Conservation (phyloP, 495 filamentous ascomycete species). For the Annulohypoxylon stygium region DNA sequence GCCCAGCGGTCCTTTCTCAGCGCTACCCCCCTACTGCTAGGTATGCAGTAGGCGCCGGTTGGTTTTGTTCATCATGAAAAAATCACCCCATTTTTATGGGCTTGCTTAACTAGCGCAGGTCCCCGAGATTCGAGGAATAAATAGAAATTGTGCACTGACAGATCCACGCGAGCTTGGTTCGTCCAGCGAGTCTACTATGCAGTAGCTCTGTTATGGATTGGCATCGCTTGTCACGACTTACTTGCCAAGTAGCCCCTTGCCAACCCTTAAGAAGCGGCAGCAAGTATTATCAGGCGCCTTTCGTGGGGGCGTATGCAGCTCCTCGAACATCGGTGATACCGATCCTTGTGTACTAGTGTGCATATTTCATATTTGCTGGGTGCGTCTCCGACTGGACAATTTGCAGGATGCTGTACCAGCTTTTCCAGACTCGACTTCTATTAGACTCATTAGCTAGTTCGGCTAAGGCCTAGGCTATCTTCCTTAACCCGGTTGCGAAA, state of each 20-base stretch:
- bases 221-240: conserved; percentile 19
- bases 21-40: neutral
- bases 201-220: conserved; percentile 23
- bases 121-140: conserved; percentile 46
- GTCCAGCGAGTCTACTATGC: conserved; percentile 4
- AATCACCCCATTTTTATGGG: conserved; percentile 49
- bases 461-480: conserved; percentile 32
- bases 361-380: conserved; percentile 1
- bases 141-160: conserved; percentile 30
- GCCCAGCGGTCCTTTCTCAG: conserved; percentile 1
- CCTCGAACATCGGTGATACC: conserved; percentile 32
- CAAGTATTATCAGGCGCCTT: conserved; percentile 32
- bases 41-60: conserved; percentile 1
- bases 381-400: conserved; percentile 33
- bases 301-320: conserved; percentile 19
- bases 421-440: conserved; percentile 28
- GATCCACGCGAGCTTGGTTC: conserved; percentile 40
- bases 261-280: conserved; percentile 17
- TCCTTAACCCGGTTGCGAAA: conserved; percentile 19
- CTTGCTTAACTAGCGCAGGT: conserved; percentile 42
- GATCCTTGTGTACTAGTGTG: conserved; percentile 20
- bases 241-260: conserved; percentile 25
- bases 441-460: conserved; percentile 14
- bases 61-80: conserved; percentile 26
- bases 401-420: conserved; percentile 19